Evolutionary conservation across 2,329 filamentous ascomycete genomes (phyloP), one percentile per base, ranked within the genome.

Genomic region (Epicoccum sorghinum): DNA sequence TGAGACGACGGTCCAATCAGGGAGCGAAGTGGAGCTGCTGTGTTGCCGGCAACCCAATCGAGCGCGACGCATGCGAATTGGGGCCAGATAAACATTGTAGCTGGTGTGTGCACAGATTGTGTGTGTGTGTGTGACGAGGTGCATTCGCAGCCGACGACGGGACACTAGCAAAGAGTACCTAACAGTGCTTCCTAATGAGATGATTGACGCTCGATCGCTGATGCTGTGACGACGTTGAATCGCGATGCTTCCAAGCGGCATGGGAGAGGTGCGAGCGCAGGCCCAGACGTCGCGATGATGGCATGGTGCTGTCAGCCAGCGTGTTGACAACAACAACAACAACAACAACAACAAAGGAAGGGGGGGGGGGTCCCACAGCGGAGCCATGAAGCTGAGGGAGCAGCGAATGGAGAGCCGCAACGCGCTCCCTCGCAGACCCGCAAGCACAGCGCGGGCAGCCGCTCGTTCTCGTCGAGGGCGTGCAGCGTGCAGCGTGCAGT

Each of bases 111-210:
- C 27, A 29, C 27, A 9, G 27, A 29, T 50, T 45, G 41, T 50
- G 65, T 58, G 70, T 45, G 41, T 50, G 65, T 58, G 70, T 68
- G 70, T 68, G 69, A 70, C 62, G 63, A 63, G 61, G 27, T 64
- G 69, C 68, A 70, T 61, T 50, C 52, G 59, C 41, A 52, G 49
- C 49, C 49, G 49, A 52, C 42, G 32, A 32, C 49, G 49, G 43
- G 50, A 53, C 42, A 44, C 50, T 53, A 53, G 50, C 45, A 55
- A 49, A 18, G 18, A 18, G 18, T 18, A 18, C 18, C 18, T 18
- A 18, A 18, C 18, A 18, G 18, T 18, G 18, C 18, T 18, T 18
- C 18, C 18, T 18, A 18, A 18, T 18, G 18, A 18, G 18, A 18
- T 18, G 18, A 18, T 18, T 18, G 12, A 23, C 36, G 29, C 32